These are phyloP conservation scores for Penstemon barbatus DNA, from an alignment of 257 asterid species.

Conservation along the genomic window DNA sequence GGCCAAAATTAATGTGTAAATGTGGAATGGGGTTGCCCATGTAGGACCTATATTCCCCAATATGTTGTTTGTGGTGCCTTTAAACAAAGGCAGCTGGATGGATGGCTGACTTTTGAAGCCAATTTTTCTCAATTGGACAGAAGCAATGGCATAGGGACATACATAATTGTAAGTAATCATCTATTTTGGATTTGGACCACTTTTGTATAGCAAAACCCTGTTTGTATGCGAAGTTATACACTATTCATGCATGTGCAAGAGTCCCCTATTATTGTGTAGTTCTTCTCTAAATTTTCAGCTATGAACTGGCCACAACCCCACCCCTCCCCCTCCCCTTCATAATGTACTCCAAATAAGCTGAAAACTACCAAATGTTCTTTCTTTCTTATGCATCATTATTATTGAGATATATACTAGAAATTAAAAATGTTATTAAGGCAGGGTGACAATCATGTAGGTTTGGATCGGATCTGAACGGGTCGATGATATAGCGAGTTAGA, in stretches of 20 bases:
- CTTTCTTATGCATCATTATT: conserved; percentile 14
- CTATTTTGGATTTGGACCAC: conserved; percentile 56
- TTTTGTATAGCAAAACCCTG: conserved; percentile 14
- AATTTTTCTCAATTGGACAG: conserved; percentile 28
- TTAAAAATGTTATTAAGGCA: too few relatives aligned
- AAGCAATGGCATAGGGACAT: background rate
- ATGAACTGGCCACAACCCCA: conserved; percentile 71
- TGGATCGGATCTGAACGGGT: too few relatives aligned
- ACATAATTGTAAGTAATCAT: conserved; percentile 25
- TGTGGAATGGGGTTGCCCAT: conserved; percentile 12
- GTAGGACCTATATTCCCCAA: conserved; percentile 43
- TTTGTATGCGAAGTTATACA: conserved; percentile 35
- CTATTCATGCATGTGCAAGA: conserved; percentile 48
- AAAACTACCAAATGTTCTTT: background rate
- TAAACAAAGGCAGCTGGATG: conserved; percentile 50
- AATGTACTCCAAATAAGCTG: conserved; percentile 23
- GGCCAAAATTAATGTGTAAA: conserved; percentile 18
- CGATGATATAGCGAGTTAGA: too few relatives aligned
- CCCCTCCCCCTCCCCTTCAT: conserved; percentile 21
- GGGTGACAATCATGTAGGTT: too few relatives aligned
- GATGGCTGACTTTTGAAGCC: conserved; percentile 48
- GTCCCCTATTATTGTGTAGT: conserved; percentile 48
- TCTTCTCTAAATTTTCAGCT: conserved; percentile 33
- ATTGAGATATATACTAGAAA: background rate
- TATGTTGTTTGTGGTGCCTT: conserved; percentile 29